Evolutionary conservation across 2,329 filamentous ascomycete species (phyloP), one percentile per base, ranked within the genome.

Genomic region (Cladobotryum mycophilum): DNA sequence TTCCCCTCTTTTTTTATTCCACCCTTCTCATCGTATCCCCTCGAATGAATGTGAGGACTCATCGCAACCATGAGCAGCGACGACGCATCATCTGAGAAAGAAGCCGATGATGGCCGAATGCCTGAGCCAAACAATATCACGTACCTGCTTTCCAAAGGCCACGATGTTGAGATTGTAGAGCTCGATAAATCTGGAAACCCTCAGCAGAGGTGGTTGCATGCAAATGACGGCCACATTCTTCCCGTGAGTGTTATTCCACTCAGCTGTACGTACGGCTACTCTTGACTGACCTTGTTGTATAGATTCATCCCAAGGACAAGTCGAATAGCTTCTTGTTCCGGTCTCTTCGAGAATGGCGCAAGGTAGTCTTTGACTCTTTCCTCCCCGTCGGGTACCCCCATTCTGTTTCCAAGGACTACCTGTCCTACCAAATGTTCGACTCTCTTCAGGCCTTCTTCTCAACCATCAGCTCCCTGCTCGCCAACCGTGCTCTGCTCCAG

Each of bases 331-430:
- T 60, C 34, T 56, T 66, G 17, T 60, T 58, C 9, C 60, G 61
- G 4, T 67, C 61, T 2, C 45, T 68, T 9, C 53, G 59, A 9
- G 66, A 66, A 47, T 69, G 65, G 65, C 62, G 62, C 55, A 74
- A 73, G 54, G 64, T 65, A 8, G 64, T 90, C 14, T 60, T 56
- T 40, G 84, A 89, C 58, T 80, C 91, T 25, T 95, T 96, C 64
- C 76, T 96, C 1, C 91, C 91, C 0, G 84, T 87, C 1, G 90
- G 90, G n/a, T 96, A 86, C 67, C 91, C 90, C 1, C 81, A 90
- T 58, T 93, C 85, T 45, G 91, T 96, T 30, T 92, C 86, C 1
- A 73, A 81, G 13, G 90, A 96, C 67, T 96, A 96, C 67, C 74
- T 89, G 4, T 76, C 85, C 71, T 95, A 80, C 66, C 84, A 78